phyloP scores from a whole-genome alignment of 2,329 filamentous ascomycete genomes.

The Dothidotthia symphoricarpi region DNA sequence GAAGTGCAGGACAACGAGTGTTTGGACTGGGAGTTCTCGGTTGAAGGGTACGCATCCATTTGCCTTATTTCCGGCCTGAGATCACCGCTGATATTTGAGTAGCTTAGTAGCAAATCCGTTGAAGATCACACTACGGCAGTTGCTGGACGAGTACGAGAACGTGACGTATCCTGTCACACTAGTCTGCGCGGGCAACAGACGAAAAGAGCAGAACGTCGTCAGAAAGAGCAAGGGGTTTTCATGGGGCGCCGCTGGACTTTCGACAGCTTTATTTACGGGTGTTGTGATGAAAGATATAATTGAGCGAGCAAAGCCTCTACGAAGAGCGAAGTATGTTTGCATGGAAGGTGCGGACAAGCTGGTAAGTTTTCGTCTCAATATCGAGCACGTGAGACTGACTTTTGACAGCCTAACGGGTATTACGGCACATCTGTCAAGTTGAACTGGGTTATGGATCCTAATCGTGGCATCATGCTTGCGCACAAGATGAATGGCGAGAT shows the following conservation, averaged over 20 bases:
- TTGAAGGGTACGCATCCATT: constrained; percentile 61
- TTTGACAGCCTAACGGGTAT: constrained; percentile 70
- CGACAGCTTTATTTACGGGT: constrained; percentile 85
- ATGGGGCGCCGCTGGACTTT: constrained; percentile 85
- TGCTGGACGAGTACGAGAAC: constrained; percentile 73
- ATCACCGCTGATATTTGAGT: constrained; percentile 2
- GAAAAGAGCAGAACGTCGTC: constrained; percentile 90
- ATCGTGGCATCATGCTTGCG: constrained; percentile 80
- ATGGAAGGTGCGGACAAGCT: constrained; percentile 88
- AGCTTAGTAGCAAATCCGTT: constrained; percentile 76
- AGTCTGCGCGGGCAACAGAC: constrained; percentile 86
- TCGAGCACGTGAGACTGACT: constrained; percentile 9
- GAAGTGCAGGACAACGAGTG: constrained; percentile 69
- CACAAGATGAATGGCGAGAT: constrained; percentile 87
- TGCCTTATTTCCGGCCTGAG: background rate
- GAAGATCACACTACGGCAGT: constrained; percentile 67
- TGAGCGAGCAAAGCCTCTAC: constrained; percentile 63
- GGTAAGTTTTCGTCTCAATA: constrained; percentile 34
- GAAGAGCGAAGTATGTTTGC: constrained; percentile 76
- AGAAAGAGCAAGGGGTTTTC: constrained; percentile 92
- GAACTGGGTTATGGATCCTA: constrained; percentile 82
- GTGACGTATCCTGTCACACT: constrained; percentile 83
- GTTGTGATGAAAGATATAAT: constrained; percentile 72
- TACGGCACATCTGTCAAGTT: constrained; percentile 88
- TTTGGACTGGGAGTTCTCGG: constrained; percentile 74